Conservation (phyloP, 805 yeast genomes). For the Kodamaea sagamina region DNA sequence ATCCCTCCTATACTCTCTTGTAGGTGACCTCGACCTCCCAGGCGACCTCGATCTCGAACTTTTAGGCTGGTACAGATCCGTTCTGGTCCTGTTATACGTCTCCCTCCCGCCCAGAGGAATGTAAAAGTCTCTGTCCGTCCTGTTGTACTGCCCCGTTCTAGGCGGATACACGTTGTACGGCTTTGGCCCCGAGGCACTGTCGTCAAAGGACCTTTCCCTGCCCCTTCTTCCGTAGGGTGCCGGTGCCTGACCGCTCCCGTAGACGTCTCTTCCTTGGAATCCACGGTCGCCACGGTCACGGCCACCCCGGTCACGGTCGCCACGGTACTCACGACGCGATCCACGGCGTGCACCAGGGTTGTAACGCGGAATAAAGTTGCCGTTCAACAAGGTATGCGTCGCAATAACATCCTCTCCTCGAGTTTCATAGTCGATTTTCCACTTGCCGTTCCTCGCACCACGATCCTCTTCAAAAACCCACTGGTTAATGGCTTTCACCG, state of each 20-base stretch:
- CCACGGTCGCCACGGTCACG: slow-evolving; percentile 8
- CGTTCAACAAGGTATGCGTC: slow-evolving; percentile 33
- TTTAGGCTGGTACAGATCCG: slow-evolving; percentile 16
- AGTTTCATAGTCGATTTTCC: slow-evolving; percentile 43
- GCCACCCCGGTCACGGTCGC: slow-evolving; percentile 11
- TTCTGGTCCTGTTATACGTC: slow-evolving; percentile 11
- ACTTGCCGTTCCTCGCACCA: slow-evolving; percentile 47
- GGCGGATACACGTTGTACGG: slow-evolving; percentile 17
- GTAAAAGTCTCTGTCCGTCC: slow-evolving; percentile 16
- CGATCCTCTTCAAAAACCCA: slow-evolving; percentile 50
- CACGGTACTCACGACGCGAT: slow-evolving; percentile 14
- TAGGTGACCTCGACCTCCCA: slow-evolving; percentile 11
- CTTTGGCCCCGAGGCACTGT: slow-evolving; percentile 15
- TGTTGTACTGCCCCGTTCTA: slow-evolving; percentile 10
- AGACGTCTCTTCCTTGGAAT: slow-evolving; percentile 9
- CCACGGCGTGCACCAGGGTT: slow-evolving; percentile 14
- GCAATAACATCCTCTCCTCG: slow-evolving; percentile 35
- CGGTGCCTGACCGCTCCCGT: slow-evolving; percentile 9
- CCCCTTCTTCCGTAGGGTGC: slow-evolving; percentile 12
- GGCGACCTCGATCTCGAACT: slow-evolving; percentile 11
- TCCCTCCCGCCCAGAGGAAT: slow-evolving; percentile 12
- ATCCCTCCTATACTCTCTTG: slow-evolving; percentile 10
- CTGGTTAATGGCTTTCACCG: slow-evolving; percentile 45
- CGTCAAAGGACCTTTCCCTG: slow-evolving; percentile 9
- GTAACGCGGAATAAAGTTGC: slow-evolving; percentile 19